Base-by-base conservation (phyloP, 2,329 filamentous ascomycete species). In the Penicillium sp. region DNA sequence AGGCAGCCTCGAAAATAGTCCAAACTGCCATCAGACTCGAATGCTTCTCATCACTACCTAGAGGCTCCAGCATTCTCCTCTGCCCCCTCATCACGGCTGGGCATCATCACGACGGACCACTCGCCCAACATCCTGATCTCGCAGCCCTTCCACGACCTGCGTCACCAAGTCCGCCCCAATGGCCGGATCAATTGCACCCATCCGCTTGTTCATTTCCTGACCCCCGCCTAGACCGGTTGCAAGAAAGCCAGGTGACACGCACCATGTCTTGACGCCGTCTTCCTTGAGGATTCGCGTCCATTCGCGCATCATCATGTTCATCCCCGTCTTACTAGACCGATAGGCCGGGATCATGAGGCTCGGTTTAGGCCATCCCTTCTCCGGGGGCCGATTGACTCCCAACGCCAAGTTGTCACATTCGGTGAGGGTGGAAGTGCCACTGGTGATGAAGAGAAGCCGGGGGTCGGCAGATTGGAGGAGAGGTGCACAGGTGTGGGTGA, bases 181-280 rank as follows among this genome's bases (percentile, higher is more conserved):
- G 3, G 57, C 53, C 0, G 75, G 69, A 58, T 78, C 71, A 53
- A 68, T 45, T 29, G 44, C 51, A 44, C 60, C 64, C 52, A 58
- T 55, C 44, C 49, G 49, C 42, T 56, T 60, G 27, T 51, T 30
- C 20, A 41, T 32, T 24, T 67, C 61, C 0, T 67, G 65, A 52
- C 46, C 63, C 8, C 65, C 73, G 2, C 72, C 76, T 0, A 83
- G 55, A 0, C 72, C 71, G 0, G 80, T 83, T 0, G 76, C 79
- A 36, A 82, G 58, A 40, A 76, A 73, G 0, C 80, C 81, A 0
- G 80, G 80, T 5, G 70, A 75, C n/a, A 82, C 62, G 24, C 63
- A 61, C 68, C 71, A 82, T 0, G 79, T 75, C 60, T 79, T 80
- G 4, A 83, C 78, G 0, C 78, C 78, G 34, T 84, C 80, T 1